phyloP scores from a whole-genome alignment of 179 eudicot genomes.

The Patellifolia procumbens region DNA sequence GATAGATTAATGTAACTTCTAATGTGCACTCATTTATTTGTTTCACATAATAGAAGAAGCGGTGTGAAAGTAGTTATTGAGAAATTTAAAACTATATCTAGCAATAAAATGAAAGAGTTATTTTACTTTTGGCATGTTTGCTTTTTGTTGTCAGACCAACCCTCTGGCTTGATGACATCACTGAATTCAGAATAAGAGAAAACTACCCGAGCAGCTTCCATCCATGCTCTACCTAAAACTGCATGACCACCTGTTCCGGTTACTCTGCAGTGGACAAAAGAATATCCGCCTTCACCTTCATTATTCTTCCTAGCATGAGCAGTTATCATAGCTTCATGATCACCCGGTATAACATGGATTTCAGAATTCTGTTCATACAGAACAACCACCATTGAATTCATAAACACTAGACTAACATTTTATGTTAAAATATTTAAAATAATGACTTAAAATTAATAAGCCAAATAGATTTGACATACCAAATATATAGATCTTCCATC shows the following conservation, averaged over 20 bases:
- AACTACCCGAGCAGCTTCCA: conserved; percentile 28
- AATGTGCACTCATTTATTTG: neutral
- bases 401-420: neutral
- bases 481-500: conserved; percentile 53
- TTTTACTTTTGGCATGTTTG: conserved; percentile 31
- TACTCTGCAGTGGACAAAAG: conserved; percentile 47
- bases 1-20: too few relatives aligned
- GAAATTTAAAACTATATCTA: neutral
- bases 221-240: conserved; percentile 34
- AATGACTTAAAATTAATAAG: neutral
- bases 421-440: neutral
- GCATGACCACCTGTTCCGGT: conserved; percentile 42
- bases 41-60: neutral
- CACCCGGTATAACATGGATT: conserved; percentile 46
- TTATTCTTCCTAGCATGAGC: conserved; percentile 52
- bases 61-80: neutral
- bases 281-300: conserved; percentile 37
- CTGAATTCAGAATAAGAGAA: conserved; percentile 20
- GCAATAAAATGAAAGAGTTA: too few relatives aligned
- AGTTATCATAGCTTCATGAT: conserved; percentile 30
- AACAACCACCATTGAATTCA: neutral
- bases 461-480: conserved; percentile 26
- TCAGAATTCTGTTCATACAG: conserved; percentile 39
- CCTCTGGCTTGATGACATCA: conserved; percentile 29
- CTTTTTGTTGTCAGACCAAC: conserved; percentile 29